These are phyloP conservation scores for Lupinus albus DNA, from an alignment of 306 rosid genomes.

Conservation along the genomic window DNA sequence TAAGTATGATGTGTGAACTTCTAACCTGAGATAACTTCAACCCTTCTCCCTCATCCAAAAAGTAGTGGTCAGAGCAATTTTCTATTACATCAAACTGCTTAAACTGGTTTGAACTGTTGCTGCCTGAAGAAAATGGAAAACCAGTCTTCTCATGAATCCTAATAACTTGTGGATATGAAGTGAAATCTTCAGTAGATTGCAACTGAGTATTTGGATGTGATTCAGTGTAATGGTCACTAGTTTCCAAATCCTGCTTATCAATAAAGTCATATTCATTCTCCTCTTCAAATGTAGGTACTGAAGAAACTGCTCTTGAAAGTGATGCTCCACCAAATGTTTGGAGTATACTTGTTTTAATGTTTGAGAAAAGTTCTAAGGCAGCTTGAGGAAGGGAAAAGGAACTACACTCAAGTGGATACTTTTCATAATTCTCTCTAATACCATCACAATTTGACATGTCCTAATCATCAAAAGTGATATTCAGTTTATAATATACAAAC, in stretches of 20 bases:
- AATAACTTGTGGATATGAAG: constrained; percentile 44
- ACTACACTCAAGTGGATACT: constrained; percentile 55
- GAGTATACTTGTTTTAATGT: constrained; percentile 59
- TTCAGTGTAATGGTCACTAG: constrained; percentile 51
- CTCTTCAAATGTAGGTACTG: constrained; percentile 52
- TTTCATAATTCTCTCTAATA: constrained; percentile 33
- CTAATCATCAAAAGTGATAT: constrained; percentile 46
- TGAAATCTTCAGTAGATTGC: constrained; percentile 44
- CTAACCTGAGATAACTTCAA: constrained; percentile 67
- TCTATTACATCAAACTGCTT: constrained; percentile 68
- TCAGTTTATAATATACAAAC: constrained; percentile 29
- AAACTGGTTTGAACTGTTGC: constrained; percentile 51
- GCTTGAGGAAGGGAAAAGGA: constrained; percentile 72
- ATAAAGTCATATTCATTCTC: constrained; percentile 47
- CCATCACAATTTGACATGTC: constrained; percentile 45
- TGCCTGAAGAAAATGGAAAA: constrained; percentile 43
- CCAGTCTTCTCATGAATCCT: constrained; percentile 43
- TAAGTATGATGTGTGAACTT: constrained; percentile 30
- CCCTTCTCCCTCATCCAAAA: constrained; percentile 54
- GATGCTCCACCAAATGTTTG: constrained; percentile 57
- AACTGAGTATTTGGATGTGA: constrained; percentile 42
- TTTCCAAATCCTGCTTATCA: constrained; percentile 54
- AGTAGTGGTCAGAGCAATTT: constrained; percentile 80
- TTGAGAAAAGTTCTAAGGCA: constrained; percentile 71
- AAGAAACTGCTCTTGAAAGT: constrained; percentile 50